Evolutionary conservation across 1,284 basidiomycete species (phyloP), one percentile per base, ranked within the genome.

Genomic region (Coriolopsis trogii): DNA sequence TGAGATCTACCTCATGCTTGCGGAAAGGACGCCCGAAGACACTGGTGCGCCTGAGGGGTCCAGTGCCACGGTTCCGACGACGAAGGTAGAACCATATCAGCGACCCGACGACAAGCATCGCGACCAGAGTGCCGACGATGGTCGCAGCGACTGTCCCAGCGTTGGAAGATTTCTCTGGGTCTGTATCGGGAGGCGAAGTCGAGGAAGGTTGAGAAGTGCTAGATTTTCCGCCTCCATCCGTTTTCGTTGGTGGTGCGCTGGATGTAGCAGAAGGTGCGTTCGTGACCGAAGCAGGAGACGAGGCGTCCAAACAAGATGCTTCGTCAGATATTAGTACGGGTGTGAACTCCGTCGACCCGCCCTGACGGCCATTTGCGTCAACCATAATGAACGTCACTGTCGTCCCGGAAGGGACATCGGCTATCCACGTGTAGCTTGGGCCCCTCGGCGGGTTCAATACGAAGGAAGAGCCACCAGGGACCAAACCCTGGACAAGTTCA

Each of bases 391-490:
- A 89, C 9, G 89, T 54, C 39, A 90, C 63, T 3, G 73, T 73
- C 1, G 84, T 89, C 3, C 83, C 84, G 12, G 77, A 73, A n/a
- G 73, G 71, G 12, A 85, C 75, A 67, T 85, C 72, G 6, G 78
- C 76, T 15, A 56, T 69, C 89, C 89, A 91, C 12, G 72, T 64
- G 58, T 74, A 89, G 3, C 69, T 72, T 2, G 69, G 61, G 2
- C 76, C 76, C 2, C 46, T 48, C 0, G 79, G 74, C 30, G 84
- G 76, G 16, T 70, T 59, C 13, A 89, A 54, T n/a, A 71, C 49
- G 54, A 84, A 70, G 7, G 73, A 60, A 18, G 74, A 68, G 12
- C 89, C 89, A 15, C 79, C 79, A 12, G 88, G 88, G 49, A 91
- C 79, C 18, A 88, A 60, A 21, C 77, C 87, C 87, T 88, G 2